These are phyloP conservation scores for Magnaporthiopsis incrustans DNA, from an alignment of 2,329 filamentous ascomycete genomes.

Conservation along the genomic window DNA sequence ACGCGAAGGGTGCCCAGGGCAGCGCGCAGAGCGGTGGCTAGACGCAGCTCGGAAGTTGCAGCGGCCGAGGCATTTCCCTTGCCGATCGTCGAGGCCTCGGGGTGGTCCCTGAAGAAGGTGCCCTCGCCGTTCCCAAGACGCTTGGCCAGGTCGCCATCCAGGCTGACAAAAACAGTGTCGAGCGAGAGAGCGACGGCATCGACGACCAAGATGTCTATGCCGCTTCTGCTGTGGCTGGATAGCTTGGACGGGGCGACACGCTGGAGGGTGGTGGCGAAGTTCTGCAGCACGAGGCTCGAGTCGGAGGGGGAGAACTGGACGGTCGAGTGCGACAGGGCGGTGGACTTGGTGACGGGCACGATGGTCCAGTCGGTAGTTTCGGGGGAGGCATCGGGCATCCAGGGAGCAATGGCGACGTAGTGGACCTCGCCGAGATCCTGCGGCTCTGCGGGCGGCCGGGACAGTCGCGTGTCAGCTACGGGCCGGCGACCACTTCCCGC, in stretches of 20 bases:
- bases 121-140: conserved; percentile 77
- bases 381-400: conserved; percentile 50
- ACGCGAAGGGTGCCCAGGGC: conserved; percentile 66
- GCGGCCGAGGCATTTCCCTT: conserved; percentile 20
- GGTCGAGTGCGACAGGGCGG: conserved; percentile 64
- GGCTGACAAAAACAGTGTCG: conserved; percentile 77
- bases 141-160: conserved; percentile 73
- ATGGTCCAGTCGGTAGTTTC: conserved; percentile 74
- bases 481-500: background rate
- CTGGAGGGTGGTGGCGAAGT: conserved; percentile 67
- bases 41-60: conserved; percentile 42
- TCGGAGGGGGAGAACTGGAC: conserved; percentile 71
- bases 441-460: conserved; percentile 13
- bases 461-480: conserved; percentile 11
- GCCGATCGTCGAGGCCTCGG: conserved; percentile 20
- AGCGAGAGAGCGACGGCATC: conserved; percentile 73
- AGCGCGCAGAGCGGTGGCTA: conserved; percentile 62
- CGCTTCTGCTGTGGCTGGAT: conserved; percentile 61
- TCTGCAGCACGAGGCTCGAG: conserved; percentile 64
- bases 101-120: conserved; percentile 65
- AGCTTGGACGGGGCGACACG: conserved; percentile 69
- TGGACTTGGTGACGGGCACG: conserved; percentile 62
- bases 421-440: conserved; percentile 28
- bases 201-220: conserved; percentile 76
- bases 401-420: conserved; percentile 67